Evolutionary conservation across 371 early-diverging fungal genomes (phyloP).

Genomic region (Capniomyces stellatus): DNA sequence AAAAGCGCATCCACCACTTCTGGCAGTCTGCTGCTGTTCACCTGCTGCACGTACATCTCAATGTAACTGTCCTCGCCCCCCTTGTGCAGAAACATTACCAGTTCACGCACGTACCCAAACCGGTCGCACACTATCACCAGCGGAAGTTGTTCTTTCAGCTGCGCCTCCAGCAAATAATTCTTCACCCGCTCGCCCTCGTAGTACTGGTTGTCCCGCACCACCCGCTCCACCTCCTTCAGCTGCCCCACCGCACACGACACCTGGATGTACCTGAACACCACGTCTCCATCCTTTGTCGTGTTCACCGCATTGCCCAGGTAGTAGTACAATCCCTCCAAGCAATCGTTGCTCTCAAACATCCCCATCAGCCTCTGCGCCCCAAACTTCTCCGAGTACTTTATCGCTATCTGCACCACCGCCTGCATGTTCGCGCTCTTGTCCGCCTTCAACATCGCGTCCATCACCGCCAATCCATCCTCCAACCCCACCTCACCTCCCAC

Average conservation of each 20-base stretch:
- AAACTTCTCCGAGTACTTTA: slow-evolving; percentile 87
- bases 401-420: slow-evolving; percentile 84
- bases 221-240: slow-evolving; percentile 91
- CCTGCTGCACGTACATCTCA: slow-evolving; percentile 94
- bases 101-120: slow-evolving; percentile 88
- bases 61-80: slow-evolving; percentile 84
- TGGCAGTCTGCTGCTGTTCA: slow-evolving; percentile 85
- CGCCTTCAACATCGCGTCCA: slow-evolving; percentile 45
- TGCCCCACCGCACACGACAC: slow-evolving; percentile 86
- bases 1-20: slow-evolving; percentile 91
- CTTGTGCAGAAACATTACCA: slow-evolving; percentile 87
- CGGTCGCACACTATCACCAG: slow-evolving; percentile 96
- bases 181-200: slow-evolving; percentile 96
- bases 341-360: slow-evolving; percentile 78
- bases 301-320: slow-evolving; percentile 90
- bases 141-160: slow-evolving; percentile 85
- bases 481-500: too few relatives aligned
- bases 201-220: slow-evolving; percentile 85
- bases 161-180: slow-evolving; percentile 93
- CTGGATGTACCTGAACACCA: slow-evolving; percentile 95
- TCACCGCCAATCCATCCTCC: too few relatives aligned
- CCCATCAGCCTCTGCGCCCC: slow-evolving; percentile 71
- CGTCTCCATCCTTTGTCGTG: slow-evolving; percentile 80
- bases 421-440: slow-evolving; percentile 90
- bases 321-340: slow-evolving; percentile 75